These are phyloP conservation scores for Alternaria brassicicola DNA, from an alignment of 2,329 filamentous ascomycete species.

Conservation along the genomic window DNA sequence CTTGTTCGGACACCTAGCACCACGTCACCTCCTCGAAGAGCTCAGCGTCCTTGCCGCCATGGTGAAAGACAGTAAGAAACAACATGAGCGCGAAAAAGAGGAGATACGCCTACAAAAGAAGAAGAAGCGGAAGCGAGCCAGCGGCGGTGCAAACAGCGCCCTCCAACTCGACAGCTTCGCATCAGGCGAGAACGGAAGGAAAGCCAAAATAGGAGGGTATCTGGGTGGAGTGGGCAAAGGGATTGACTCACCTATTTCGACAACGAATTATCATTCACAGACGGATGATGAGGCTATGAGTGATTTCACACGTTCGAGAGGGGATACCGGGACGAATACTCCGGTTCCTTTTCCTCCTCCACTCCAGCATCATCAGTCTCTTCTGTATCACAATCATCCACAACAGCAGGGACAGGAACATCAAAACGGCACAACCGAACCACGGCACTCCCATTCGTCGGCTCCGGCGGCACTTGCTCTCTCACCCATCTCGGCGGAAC, in stretches of 20 bases:
- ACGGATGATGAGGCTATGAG: constrained; percentile 40
- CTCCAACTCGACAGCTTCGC: constrained; percentile 23
- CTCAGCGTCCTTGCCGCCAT: constrained; percentile 72
- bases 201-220: constrained; percentile 18
- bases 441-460: constrained; percentile 22
- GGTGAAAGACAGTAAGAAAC: constrained; percentile 61
- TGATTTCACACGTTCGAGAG: constrained; percentile 25
- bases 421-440: background rate
- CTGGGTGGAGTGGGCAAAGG: constrained; percentile 10
- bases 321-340: constrained; percentile 29
- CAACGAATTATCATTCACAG: background rate
- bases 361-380: background rate
- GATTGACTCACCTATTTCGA: constrained; percentile 22
- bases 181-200: constrained; percentile 14
- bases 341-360: constrained; percentile 13
- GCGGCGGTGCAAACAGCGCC: constrained; percentile 36
- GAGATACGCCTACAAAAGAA: constrained; percentile 50
- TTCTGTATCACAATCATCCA: background rate
- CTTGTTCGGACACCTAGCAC: constrained; percentile 88
- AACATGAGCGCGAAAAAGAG: constrained; percentile 43
- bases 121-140: constrained; percentile 68
- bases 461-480: constrained; percentile 36
- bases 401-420: background rate
- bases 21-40: constrained; percentile 81
- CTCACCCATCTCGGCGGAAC: constrained; percentile 29